A percentile compares a stretch with the other conserved stretches of the same genome.
These are phyloP conservation scores for Porpolomopsis calyptriformis DNA, from an alignment of 768 basidiomycete genomes.

Conservation along the genomic window DNA sequence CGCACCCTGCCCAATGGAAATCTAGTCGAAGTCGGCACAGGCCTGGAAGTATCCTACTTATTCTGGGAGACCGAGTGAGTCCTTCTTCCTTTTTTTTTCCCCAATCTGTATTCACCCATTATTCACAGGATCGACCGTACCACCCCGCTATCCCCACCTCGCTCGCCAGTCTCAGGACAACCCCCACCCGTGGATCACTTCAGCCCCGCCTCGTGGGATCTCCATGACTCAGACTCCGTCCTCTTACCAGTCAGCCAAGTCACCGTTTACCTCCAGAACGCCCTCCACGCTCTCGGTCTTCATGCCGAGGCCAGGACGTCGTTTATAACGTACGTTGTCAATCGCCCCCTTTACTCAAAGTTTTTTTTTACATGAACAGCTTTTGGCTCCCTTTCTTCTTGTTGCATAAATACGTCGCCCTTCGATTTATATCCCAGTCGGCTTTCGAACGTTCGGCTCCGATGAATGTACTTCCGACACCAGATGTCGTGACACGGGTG, in stretches of 20 bases:
- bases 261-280: slow-evolving; percentile 27
- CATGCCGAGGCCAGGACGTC: slow-evolving; percentile 34
- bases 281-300: slow-evolving; percentile 23
- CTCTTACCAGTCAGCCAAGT: slow-evolving; percentile 20
- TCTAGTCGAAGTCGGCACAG: slow-evolving; percentile 20
- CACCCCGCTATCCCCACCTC: background rate
- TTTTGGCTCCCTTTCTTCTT: slow-evolving; percentile 37
- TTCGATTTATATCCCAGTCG: slow-evolving; percentile 36
- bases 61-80: slow-evolving; percentile 31
- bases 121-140: background rate
- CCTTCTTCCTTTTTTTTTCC: background rate
- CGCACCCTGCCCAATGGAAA: slow-evolving; percentile 18
- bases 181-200: slow-evolving; percentile 2
- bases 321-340: slow-evolving; percentile 32
- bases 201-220: slow-evolving; percentile 8
- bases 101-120: background rate
- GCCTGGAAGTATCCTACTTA: slow-evolving; percentile 24
- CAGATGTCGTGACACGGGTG: slow-evolving; percentile 33
- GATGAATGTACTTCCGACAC: slow-evolving; percentile 27
- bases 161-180: background rate
- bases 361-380: slow-evolving; percentile 10
- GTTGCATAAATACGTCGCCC: slow-evolving; percentile 29
- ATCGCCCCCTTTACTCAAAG: background rate
- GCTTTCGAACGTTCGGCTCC: slow-evolving; percentile 31
- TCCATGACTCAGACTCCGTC: slow-evolving; percentile 20